phyloP scores from a whole-genome alignment of 1,139 yeast genomes.

The Suhomyces bolitotheri region DNA sequence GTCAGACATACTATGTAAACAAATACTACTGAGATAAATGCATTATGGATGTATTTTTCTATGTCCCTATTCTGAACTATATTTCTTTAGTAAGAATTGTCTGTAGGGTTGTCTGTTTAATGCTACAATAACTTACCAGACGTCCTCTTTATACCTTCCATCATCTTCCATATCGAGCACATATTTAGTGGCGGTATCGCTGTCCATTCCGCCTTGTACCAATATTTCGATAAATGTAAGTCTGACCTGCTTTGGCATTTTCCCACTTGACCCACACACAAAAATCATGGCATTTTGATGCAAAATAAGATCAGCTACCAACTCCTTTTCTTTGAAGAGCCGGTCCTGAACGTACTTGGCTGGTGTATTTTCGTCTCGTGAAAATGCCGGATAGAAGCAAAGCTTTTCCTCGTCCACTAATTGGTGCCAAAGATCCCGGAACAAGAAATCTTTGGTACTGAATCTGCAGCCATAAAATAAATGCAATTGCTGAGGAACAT shows the following conservation, averaged over 20 bases:
- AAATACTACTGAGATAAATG: no score
- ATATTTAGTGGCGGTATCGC: constrained; percentile 50
- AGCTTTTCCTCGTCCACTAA: constrained; percentile 30
- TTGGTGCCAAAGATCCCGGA: constrained; percentile 53
- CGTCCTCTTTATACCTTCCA: constrained; percentile 82
- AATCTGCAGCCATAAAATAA: constrained; percentile 80
- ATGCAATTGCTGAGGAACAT: constrained; percentile 29
- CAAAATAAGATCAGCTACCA: constrained; percentile 53
- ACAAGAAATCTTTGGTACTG: constrained; percentile 66
- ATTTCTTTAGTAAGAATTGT: no score
- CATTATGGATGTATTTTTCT: no score
- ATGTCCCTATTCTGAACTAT: no score
- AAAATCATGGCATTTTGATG: constrained; percentile 62
- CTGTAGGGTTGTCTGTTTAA: no score
- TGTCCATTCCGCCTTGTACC: constrained; percentile 41
- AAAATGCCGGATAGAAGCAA: constrained; percentile 21
- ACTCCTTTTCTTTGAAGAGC: constrained; percentile 49
- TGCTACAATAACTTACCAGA: no score
- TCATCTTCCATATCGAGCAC: constrained; percentile 61
- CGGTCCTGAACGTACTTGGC: constrained; percentile 76
- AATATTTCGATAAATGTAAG: constrained; percentile 68
- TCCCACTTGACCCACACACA: constrained; percentile 91
- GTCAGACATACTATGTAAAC: no score
- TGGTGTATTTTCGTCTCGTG: constrained; percentile 30
- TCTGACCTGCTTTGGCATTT: constrained; percentile 91